A percentile compares a stretch with the other conserved stretches of the same genome.
phyloP scores from a whole-genome alignment of 1,284 basidiomycete species.

The Rugosomyces carneus region DNA sequence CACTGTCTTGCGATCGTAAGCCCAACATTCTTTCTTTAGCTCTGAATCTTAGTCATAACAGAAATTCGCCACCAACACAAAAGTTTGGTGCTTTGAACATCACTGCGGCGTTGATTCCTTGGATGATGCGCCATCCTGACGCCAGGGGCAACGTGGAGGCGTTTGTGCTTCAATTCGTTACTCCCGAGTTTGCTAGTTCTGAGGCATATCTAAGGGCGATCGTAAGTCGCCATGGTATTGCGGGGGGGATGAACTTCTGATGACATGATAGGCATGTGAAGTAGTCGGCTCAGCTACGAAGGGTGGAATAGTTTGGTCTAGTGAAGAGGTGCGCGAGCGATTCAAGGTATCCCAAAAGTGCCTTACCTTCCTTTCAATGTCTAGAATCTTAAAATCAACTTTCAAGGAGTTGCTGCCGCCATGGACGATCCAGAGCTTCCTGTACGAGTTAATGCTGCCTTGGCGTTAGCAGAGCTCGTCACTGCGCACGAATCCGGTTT shows the following conservation, averaged over 20 bases:
- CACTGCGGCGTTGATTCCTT: constrained; percentile 65
- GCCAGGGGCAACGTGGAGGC: constrained; percentile 72
- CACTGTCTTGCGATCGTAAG: constrained; percentile 59
- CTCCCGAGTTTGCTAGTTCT: constrained; percentile 58
- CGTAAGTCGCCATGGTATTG: constrained; percentile 35
- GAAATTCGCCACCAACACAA: constrained; percentile 53
- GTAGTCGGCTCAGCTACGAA: constrained; percentile 72
- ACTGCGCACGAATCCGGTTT: constrained; percentile 57
- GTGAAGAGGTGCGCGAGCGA: constrained; percentile 50
- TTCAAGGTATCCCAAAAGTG: neutral
- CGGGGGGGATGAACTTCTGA: constrained; percentile 7
- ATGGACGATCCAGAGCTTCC: constrained; percentile 77
- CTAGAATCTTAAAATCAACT: constrained; percentile 59
- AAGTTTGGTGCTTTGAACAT: constrained; percentile 82
- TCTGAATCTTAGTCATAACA: constrained; percentile 16
- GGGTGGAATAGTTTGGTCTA: constrained; percentile 59
- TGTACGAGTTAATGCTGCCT: constrained; percentile 79
- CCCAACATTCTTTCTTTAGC: constrained; percentile 13
- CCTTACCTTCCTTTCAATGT: neutral
- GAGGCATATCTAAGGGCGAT: constrained; percentile 74
- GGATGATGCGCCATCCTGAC: constrained; percentile 77
- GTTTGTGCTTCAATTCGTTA: constrained; percentile 68
- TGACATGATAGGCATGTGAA: constrained; percentile 61
- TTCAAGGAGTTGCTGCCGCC: constrained; percentile 52
- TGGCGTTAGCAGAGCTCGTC: constrained; percentile 78